Base-by-base conservation (phyloP, 768 basidiomycete species). In the Podaxis sp. region DNA sequence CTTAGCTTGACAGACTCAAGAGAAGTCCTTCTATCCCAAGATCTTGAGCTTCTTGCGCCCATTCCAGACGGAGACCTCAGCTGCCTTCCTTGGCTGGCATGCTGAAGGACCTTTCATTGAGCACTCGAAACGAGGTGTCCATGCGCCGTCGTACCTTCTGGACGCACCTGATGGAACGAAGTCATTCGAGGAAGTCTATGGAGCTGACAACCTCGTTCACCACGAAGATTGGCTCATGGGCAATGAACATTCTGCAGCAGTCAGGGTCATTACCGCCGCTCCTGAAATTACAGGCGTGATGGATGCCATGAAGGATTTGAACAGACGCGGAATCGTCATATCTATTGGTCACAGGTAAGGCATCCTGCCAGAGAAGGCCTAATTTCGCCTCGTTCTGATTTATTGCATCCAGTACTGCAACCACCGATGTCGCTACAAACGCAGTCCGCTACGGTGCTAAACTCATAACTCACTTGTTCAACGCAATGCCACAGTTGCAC, bases 391-490 rank as follows among this genome's bases (percentile, higher is more conserved):
- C 37, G 36, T 55, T 33, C 61, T 70, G 51, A 65, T 27, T 54
- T 22, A 61, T 17, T 58, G 53, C 17, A 5, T 64, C 2, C 59
- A 94, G 92, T 67, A 84, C 86, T 67, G 93, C 93, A 24, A 84
- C 85, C 15, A 89, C 91, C 1, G 84, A 87, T 27, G 75, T 87
- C 63, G 92, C 94, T 6, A 87, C 86, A 19, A 74, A 82, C 7
- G 92, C 92, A 2, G 81, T 95, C 4, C 74, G 80, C 17, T 79
- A 80, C 61, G 94, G 94, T 19, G 91, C 93, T 5, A 81, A 86
- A n/a, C 84, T 94, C 61, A 92, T 96, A 66, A 96, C 94, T 0
- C 94, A 96, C 74, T 78, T 96, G 25, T 95, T 94, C 85, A 96
- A 96, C 66, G 92, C 93, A 6, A 94, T 94, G 93, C 91, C 91